Base-by-base conservation (phyloP, 2,329 filamentous ascomycete species). In the Pezicula neosporulosa region DNA sequence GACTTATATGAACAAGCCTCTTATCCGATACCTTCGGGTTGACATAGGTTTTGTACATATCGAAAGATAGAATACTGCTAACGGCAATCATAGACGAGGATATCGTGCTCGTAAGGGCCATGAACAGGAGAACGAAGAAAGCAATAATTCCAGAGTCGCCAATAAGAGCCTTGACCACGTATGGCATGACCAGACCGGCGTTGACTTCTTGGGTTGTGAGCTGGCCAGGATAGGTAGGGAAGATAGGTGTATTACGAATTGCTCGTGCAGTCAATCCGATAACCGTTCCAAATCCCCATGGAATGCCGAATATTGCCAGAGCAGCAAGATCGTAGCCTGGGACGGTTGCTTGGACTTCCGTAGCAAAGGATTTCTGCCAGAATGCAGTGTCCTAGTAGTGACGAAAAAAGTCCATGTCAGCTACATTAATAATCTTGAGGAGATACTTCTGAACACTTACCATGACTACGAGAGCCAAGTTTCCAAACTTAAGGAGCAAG, bases 361-460 rank as follows among this genome's bases (percentile, higher is more conserved):
- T 70, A 1, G 74, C 74, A 54, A 78, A 78, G 0, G 71, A 72
- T 62, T 79, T 78, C 50, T 77, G 75, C 74, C 74, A 79, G 60
- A 78, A 79, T 1, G 71, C 75, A 4, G 75, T 78, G 55, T 78
- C 72, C 63, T 68, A 47, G 21, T 10, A 16, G 6, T 5, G 43
- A 47, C 19, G 30, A 35, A 19, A 50, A 21, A 3, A 21, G 21
- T 5, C 21, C 3, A 21, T 21, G 21, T 21, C 21, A 21, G 21
- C 21, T 21, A 21, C 21, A 21, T 3, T 5, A 21, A 21, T 3
- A 5, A 21, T 21, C 21, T 21, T 21, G 21, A 21, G 21, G 21
- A 21, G 21, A 5, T 3, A 3, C 21, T 21, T 21, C 5, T 21
- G 21, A 21, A 21, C 21, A 5, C 21, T 21, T 5, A 67, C 70